Conservation (phyloP, 768 basidiomycete species). For the Boletus sensibilis region DNA sequence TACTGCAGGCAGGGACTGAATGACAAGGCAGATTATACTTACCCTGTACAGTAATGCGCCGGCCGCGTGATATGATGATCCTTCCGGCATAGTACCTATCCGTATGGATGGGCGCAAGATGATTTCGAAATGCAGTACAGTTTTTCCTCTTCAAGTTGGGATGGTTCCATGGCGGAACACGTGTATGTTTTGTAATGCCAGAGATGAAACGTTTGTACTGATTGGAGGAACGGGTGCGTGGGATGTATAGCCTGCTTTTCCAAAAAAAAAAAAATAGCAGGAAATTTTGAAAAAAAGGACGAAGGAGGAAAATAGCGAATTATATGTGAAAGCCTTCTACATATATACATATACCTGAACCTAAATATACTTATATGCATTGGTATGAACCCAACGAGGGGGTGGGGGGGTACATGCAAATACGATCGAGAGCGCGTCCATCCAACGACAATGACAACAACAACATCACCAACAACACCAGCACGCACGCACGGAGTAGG, state of each 20-base stretch:
- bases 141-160: no score
- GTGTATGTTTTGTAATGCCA: not conserved
- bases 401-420: slow-evolving; percentile 1
- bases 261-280: not conserved
- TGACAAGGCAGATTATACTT: no score
- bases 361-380: slow-evolving; percentile 12
- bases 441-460: not conserved
- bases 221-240: not conserved
- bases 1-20: no score
- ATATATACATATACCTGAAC: slow-evolving; percentile 15
- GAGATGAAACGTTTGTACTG: not conserved
- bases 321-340: slow-evolving; percentile 5
- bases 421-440: slow-evolving; percentile 6
- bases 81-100: slow-evolving; percentile 16
- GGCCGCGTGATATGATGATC: slow-evolving; percentile 6
- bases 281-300: not conserved
- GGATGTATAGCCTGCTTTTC: not conserved
- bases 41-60: no score
- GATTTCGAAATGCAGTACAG: slow-evolving; percentile 6
- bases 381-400: not conserved
- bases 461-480: not conserved
- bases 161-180: not conserved
- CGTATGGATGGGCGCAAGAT: slow-evolving; percentile 9
- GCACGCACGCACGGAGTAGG: slow-evolving; percentile 5
- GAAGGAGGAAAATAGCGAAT: not conserved